A percentile compares a stretch with the other conserved stretches of the same genome.
phyloP scores from a whole-genome alignment of 2,329 filamentous ascomycete genomes.

The Epichloe amarillans region DNA sequence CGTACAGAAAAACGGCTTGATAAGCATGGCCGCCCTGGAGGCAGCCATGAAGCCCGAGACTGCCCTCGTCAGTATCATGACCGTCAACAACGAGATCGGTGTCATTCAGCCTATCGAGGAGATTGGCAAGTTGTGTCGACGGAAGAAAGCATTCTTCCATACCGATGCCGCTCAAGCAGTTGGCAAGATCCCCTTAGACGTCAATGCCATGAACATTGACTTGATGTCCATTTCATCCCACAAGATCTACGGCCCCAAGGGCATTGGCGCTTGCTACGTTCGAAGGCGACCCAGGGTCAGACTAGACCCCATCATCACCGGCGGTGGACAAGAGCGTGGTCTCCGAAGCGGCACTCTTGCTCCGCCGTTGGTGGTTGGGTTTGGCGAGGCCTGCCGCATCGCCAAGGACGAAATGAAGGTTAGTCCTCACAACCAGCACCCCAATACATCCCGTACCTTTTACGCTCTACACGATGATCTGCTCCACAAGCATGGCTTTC shows the following conservation, averaged over 20 bases:
- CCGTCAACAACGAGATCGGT: conserved; percentile 98
- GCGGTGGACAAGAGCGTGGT: conserved; percentile 91
- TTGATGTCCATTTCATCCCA: conserved; percentile 98
- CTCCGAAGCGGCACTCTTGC: conserved; percentile 88
- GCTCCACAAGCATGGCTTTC: conserved; percentile 84
- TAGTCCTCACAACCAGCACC: conserved; percentile 28
- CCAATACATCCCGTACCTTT: conserved; percentile 5
- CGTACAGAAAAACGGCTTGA: conserved; percentile 73
- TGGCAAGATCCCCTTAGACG: conserved; percentile 94
- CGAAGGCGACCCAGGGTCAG: conserved; percentile 84
- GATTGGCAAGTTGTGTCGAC: conserved; percentile 83
- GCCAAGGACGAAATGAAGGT: conserved; percentile 83
- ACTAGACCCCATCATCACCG: conserved; percentile 89
- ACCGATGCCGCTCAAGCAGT: conserved; percentile 93
- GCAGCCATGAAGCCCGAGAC: conserved; percentile 86
- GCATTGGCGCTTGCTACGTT: conserved; percentile 91
- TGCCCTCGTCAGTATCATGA: conserved; percentile 89
- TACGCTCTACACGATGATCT: conserved; percentile 53
- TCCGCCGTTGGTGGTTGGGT: conserved; percentile 77
- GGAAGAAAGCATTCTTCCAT: conserved; percentile 95
- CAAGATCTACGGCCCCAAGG: conserved; percentile 97
- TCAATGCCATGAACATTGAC: conserved; percentile 96
- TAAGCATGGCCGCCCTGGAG: conserved; percentile 73
- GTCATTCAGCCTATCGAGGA: conserved; percentile 94
- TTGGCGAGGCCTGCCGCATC: conserved; percentile 90